These are phyloP conservation scores for Camelina laxa DNA, from an alignment of 345 rosid species.

Conservation along the genomic window DNA sequence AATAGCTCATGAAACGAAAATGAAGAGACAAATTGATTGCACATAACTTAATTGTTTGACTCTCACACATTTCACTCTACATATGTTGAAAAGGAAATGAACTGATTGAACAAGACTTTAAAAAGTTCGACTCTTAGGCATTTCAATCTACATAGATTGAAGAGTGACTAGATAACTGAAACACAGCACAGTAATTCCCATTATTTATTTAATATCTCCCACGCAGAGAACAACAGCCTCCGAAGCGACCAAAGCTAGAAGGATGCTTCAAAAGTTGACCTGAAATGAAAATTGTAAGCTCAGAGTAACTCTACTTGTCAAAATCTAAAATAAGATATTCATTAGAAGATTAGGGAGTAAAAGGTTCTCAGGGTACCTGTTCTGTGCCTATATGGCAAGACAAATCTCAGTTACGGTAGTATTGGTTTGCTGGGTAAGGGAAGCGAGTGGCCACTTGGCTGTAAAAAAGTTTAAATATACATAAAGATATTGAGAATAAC, in stretches of 20 bases:
- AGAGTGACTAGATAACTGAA: too few relatives aligned
- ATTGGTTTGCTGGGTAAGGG: neutral
- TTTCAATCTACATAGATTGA: too few relatives aligned
- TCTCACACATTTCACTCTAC: too few relatives aligned
- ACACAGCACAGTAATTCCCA: neutral
- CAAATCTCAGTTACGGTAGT: neutral
- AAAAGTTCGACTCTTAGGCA: too few relatives aligned
- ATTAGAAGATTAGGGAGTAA: neutral
- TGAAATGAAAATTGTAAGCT: neutral
- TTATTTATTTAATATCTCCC: neutral
- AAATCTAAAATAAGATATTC: neutral
- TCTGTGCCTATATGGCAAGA: neutral
- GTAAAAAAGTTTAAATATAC: neutral
- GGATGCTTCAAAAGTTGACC: neutral
- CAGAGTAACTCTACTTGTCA: neutral
- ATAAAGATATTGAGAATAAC: neutral
- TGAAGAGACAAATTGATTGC: neutral
- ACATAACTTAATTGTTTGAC: neutral
- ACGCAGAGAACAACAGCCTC: neutral
- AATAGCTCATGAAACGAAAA: neutral
- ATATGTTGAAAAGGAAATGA: too few relatives aligned
- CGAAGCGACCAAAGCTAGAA: neutral
- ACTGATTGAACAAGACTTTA: too few relatives aligned
- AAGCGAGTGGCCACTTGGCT: conserved; percentile 21
- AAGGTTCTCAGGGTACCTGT: neutral